Conservation (phyloP, 306 rosid genomes). For the Castanopsis chinensis region DNA sequence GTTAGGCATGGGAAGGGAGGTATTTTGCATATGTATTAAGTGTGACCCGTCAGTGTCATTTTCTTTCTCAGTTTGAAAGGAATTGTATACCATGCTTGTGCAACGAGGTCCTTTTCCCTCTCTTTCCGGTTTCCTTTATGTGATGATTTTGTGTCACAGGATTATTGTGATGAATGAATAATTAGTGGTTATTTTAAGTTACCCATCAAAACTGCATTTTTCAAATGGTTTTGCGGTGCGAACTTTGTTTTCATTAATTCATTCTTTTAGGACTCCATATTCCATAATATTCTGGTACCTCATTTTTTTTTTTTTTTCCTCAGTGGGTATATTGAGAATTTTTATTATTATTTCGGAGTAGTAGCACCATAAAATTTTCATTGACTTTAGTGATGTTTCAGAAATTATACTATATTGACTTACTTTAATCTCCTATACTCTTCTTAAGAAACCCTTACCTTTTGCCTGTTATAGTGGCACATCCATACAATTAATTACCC, state of each 20-base stretch:
- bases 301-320: neutral
- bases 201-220: neutral
- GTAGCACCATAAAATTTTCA: too few species aligned
- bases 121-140: neutral
- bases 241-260: neutral
- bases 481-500: too few species aligned
- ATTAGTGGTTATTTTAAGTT: neutral
- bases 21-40: neutral
- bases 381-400: too few species aligned
- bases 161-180: neutral
- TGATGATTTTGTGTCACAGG: neutral
- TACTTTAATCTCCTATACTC: too few species aligned
- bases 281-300: neutral
- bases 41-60: neutral
- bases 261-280: neutral
- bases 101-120: neutral
- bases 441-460: neutral
- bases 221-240: neutral
- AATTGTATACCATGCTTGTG: neutral
- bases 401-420: too few species aligned
- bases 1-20: neutral
- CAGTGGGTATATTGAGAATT: too few species aligned
- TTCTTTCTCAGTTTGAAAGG: slow-evolving; percentile 2
- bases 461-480: neutral
- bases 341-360: too few species aligned